Base-by-base conservation (phyloP, 306 rosid species). In the Rubus parviflorus region DNA sequence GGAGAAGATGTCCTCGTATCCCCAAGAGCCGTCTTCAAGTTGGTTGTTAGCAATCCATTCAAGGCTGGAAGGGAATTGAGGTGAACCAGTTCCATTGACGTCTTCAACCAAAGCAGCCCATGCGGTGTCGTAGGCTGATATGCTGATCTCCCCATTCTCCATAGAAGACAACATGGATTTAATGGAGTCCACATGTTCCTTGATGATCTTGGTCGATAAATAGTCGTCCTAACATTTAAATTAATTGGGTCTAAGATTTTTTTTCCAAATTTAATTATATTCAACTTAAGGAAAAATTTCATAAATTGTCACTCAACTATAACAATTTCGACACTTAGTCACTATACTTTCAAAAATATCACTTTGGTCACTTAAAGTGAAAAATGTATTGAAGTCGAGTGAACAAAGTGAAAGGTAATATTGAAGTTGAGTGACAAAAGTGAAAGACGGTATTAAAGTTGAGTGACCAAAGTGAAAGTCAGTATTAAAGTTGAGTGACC, bases 81-180 rank as follows among this genome's bases (percentile, higher is more conserved):
- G 99, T 4, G 1, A 8, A 3, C 86, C 88, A 49, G 76, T 87
- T 75, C 88, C 89, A 30, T 89, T 20, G 62, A 81, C 76, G 71
- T 89, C 90, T 78, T 80, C 81, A 0, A 93, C 83, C 20, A 96
- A 89, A 42, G 93, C 96, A 52, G 89, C 98, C 99, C 99, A 96
- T 10, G 99, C 98, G 38, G 99, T 96, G 89, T 96, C 99, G 80
- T 96, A 96, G 5, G 99, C 93, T 1, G 99, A 96, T 12, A 86
- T 57, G 75, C 77, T 91, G 51, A 96, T 85, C 72, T 92, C 96
- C 69, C 99, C 99, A 54, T 96, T 93, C 48, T 85, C 96, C 88
- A 96, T 78, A 2, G 89, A 81, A 48, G 47, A 74, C 88, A 96
- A 62, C 85, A 91, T 88, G 2, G 85, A 73, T 81, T 76, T 88